Percentiles rank a stretch among this genome's conserved stretches.
Evolutionary conservation across 2,329 filamentous ascomycete species (phyloP).

Genomic region (Colletotrichum musicola): DNA sequence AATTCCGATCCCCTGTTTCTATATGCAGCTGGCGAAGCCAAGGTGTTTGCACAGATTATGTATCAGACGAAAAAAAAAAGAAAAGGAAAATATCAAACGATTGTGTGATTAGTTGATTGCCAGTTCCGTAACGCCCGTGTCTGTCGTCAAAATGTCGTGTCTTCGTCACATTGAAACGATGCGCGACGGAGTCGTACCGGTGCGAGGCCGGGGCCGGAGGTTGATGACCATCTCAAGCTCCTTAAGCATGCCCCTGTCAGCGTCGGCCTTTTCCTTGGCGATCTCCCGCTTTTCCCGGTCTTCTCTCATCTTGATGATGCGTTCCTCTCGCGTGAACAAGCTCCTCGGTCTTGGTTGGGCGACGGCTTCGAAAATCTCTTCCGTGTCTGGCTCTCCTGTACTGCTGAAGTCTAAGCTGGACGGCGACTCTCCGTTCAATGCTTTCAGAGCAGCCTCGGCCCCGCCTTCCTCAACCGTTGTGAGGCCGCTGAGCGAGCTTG

Average conservation of each 20-base stretch:
- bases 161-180: slow-evolving; percentile 58
- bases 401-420: slow-evolving; percentile 64
- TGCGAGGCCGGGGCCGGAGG: slow-evolving; percentile 57
- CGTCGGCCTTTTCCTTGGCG: slow-evolving; percentile 80
- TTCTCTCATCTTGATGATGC: slow-evolving; percentile 88
- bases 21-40: slow-evolving; percentile 22
- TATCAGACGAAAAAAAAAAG: slow-evolving; percentile 14
- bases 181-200: slow-evolving; percentile 52
- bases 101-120: slow-evolving; percentile 34
- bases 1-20: slow-evolving; percentile 20
- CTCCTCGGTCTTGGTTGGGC: slow-evolving; percentile 78
- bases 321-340: slow-evolving; percentile 84
- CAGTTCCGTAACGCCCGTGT: slow-evolving; percentile 28
- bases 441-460: slow-evolving; percentile 61
- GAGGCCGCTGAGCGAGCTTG: slow-evolving; percentile 75
- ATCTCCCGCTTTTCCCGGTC: slow-evolving; percentile 82
- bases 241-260: slow-evolving; percentile 88
- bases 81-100: slow-evolving; percentile 32
- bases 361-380: slow-evolving; percentile 92
- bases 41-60: slow-evolving; percentile 21
- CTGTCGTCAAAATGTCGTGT: slow-evolving; percentile 39
- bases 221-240: slow-evolving; percentile 93
- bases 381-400: slow-evolving; percentile 73
- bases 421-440: slow-evolving; percentile 79
- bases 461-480: slow-evolving; percentile 70